These are phyloP conservation scores for Pythium coloratum DNA, from an alignment of 352 stramenopile species.

Conservation along the genomic window DNA sequence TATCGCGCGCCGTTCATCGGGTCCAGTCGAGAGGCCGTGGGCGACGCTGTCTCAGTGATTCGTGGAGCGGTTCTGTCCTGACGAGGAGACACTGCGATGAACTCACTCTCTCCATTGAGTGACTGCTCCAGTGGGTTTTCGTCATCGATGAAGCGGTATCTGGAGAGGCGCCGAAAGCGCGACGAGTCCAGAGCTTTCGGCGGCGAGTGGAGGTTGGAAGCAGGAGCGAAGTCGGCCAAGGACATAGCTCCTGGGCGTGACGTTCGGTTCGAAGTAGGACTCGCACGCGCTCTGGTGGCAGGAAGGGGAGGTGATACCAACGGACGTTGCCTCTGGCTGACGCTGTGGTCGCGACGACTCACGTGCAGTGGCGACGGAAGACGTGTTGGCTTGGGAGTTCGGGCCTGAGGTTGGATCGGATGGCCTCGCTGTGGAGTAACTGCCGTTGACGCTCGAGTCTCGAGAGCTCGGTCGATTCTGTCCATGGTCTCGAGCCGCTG, in stretches of 20 bases:
- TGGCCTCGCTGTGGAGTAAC: background rate
- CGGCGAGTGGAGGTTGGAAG: constrained; percentile 28
- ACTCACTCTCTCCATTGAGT: constrained; percentile 66
- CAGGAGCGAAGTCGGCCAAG: constrained; percentile 60
- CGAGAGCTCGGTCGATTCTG: constrained; percentile 17
- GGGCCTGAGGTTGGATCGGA: background rate
- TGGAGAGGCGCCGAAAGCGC: constrained; percentile 41
- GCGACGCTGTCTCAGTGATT: constrained; percentile 39
- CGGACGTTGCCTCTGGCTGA: constrained; percentile 23
- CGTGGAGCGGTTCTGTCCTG: constrained; percentile 21
- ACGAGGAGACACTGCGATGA: constrained; percentile 47
- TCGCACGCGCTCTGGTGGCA: constrained; percentile 3
- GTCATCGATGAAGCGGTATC: constrained; percentile 32
- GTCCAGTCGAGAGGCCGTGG: constrained; percentile 18
- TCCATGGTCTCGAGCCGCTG: constrained; percentile 41
- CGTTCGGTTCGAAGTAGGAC: constrained; percentile 22
- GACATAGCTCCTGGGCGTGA: constrained; percentile 53
- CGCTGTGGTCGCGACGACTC: constrained; percentile 16
- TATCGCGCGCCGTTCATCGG: background rate
- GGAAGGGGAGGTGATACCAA: constrained; percentile 15
- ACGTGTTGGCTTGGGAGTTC: constrained; percentile 1
- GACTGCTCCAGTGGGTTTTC: constrained; percentile 55
- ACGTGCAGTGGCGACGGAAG: constrained; percentile 21
- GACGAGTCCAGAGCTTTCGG: constrained; percentile 37
- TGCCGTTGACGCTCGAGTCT: background rate